Evolutionary conservation across 345 rosid genomes (phyloP), one percentile per base, ranked within the genome.

Genomic region (Punica granatum): DNA sequence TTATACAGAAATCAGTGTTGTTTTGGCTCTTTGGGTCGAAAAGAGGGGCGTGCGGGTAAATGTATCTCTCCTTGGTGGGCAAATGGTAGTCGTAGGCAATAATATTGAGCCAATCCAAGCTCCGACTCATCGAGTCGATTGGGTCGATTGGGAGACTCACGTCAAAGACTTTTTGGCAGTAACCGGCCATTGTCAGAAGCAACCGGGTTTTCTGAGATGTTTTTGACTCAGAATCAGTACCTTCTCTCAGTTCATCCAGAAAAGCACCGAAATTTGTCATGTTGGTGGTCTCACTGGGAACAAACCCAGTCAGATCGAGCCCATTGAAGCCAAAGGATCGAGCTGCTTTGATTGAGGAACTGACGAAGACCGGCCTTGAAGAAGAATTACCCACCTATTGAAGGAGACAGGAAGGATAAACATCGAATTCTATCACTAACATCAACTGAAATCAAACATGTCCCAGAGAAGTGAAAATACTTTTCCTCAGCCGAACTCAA

Each of bases 301-400:
- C 46, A 30, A 75, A 7, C 74, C 80, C 70, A 31, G 3, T 42
- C 14, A 75, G 58, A 41, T 78, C 80, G 31, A 77, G 6, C 21
- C 81, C 78, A 23, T 67, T n/a, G 34, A 75, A 73, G n/a, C 76
- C 79, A 30, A 73, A 71, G 21, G 25, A 34, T 70, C 81, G 73
- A n/a, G 79, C 74, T 32, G 71, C 49, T 58, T 35, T 60, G 13
- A 77, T 75, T 0, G 84, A 72, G 18, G 77, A 72, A 4, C 77
- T 66, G 11, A 80, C 63, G 64, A 77, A 72, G 19, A 64, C 44
- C n/a, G 62, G 70, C 58, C 79, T 53, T 39, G 23, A 44, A 28
- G 68, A 63, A 39, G 78, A 70, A 1, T 70, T 36, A 16, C 70
- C 58, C 37, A 21, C 2, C 39, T 70, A 41, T 21, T 63, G 25